Base-by-base conservation (phyloP, 2,329 filamentous ascomycete genomes). In the Diaporthe longicolla region DNA sequence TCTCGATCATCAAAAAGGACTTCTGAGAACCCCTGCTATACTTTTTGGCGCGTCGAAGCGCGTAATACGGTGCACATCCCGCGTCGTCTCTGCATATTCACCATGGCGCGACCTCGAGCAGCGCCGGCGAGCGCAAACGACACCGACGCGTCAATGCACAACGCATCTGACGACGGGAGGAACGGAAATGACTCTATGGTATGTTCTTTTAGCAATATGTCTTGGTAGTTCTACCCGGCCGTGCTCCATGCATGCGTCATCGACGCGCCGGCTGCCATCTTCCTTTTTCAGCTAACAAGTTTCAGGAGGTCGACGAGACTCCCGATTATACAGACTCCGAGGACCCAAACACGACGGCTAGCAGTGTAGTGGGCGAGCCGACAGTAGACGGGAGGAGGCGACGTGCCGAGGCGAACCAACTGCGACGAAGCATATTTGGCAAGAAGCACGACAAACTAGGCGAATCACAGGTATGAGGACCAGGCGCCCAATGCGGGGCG, bases 381-480 rank as follows among this genome's bases (percentile, higher is more conserved):
- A 81, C 87, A 55, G 85, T 86, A 61, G 96, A 98, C 85, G 95
- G 95, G 40, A 92, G 95, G 70, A 97, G 93, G 86, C 92, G 93
- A 81, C 92, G 96, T 79, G 93, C 94, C 73, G 95, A 98, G 81
- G 95, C 93, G 74, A 95, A 95, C 77, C 93, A 97, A 83, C 89
- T 98, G 80, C 93, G 97, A 73, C 94, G 97, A 82, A 97, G 93
- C 82, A 94, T 98, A 76, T 93, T 98, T 79, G 95, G 95, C 80
- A 97, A 94, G 88, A 98, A 99, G 83, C 97, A 98, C 81, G 95
- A 97, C 80, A 91, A 93, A 70, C 85, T 99, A 10, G 95, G 96
- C 80, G 95, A 97, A 81, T 97, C 94, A 66, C 98, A 98, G 91
- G 95, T 96, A 88, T 24, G 71, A 59, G n/a, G 40, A 40, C 45